These are phyloP conservation scores for Eucalyptus virginea DNA, from an alignment of 345 rosid species.

Conservation along the genomic window DNA sequence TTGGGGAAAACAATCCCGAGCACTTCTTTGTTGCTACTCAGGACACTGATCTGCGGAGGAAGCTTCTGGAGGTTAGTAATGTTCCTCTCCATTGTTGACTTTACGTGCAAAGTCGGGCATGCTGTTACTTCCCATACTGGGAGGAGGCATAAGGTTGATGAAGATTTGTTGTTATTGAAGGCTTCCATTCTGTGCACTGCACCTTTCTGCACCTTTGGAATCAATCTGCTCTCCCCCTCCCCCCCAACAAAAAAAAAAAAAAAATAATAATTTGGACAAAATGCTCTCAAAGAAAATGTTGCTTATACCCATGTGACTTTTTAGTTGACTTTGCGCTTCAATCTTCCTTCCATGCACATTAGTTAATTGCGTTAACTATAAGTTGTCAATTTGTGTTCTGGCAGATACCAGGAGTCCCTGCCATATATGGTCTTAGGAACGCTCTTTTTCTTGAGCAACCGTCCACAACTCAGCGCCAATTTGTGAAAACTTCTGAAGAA, in stretches of 20 bases:
- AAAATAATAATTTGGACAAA: neutral
- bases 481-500: slow-evolving; percentile 49
- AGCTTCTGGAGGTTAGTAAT: slow-evolving; percentile 49
- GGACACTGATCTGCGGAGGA: slow-evolving; percentile 55
- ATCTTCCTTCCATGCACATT: neutral
- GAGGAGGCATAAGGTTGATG: neutral
- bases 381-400: neutral
- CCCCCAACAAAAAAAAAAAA: too few species aligned
- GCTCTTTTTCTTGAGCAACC: slow-evolving; percentile 72
- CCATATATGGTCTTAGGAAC: slow-evolving; percentile 63
- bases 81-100: neutral
- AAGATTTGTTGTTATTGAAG: neutral
- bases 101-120: neutral
- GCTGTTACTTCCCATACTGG: neutral
- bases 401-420: slow-evolving; percentile 80
- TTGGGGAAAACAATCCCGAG: slow-evolving; percentile 49
- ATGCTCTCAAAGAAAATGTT: neutral
- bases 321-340: neutral
- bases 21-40: slow-evolving; percentile 90
- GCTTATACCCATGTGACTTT: neutral
- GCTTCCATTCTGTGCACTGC: neutral
- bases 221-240: neutral
- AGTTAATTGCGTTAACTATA: neutral
- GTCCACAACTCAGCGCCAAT: slow-evolving; percentile 57
- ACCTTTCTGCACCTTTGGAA: neutral